Evolutionary conservation across 2,329 filamentous ascomycete species (phyloP).

Genomic region (Escovopsis sp.): DNA sequence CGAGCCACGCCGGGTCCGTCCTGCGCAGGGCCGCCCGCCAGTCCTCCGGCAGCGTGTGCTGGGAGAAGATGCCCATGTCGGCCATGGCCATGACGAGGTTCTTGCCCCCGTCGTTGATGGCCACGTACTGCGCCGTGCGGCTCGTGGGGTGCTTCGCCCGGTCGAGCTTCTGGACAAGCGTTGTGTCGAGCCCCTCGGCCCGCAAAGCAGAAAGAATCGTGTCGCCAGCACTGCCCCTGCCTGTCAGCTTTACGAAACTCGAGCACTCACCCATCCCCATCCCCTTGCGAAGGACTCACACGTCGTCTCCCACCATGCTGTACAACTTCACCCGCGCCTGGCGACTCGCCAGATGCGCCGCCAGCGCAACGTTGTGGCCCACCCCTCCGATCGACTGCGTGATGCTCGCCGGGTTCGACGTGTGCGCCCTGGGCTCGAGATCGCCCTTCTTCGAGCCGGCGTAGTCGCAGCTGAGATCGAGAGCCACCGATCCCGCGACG

Average conservation of each 20-base stretch:
- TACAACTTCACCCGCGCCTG: constrained; percentile 52
- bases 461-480: constrained; percentile 80
- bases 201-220: constrained; percentile 54
- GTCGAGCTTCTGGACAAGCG: constrained; percentile 44
- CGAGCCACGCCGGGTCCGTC: constrained; percentile 56
- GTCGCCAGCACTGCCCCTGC: constrained; percentile 45
- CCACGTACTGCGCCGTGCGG: constrained; percentile 80
- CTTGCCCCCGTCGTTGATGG: constrained; percentile 71
- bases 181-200: constrained; percentile 47
- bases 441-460: constrained; percentile 13
- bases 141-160: constrained; percentile 33
- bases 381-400: constrained; percentile 79
- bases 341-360: constrained; percentile 55
- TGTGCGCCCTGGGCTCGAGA: constrained; percentile 43
- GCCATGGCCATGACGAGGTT: constrained; percentile 88
- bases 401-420: constrained; percentile 75
- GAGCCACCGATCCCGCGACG: constrained; percentile 77
- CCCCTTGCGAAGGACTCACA: constrained; percentile 27
- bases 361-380: constrained; percentile 79
- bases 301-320: constrained; percentile 68
- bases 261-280: too few species aligned
- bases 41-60: constrained; percentile 33
- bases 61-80: constrained; percentile 77
- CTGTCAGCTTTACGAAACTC: too few species aligned
- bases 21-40: constrained; percentile 46